Evolutionary conservation across 148 eudicot species (phyloP).

Genomic region (Dianthus caryophyllus): DNA sequence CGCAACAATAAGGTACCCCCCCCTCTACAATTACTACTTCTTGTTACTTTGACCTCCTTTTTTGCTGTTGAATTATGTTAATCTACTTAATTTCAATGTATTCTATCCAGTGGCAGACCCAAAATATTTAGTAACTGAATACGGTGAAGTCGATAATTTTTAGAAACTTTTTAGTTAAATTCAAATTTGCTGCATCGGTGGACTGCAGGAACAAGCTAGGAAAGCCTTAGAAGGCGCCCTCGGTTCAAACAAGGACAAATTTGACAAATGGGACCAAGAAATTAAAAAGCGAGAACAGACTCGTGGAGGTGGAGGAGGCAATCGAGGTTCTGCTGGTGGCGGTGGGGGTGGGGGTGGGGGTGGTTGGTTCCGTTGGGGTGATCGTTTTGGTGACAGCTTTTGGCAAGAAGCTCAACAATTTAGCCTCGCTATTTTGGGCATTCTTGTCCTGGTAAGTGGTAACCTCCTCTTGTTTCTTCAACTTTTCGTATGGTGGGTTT

Average conservation of each 20-base stretch:
- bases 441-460: slow-evolving; percentile 46
- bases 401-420: slow-evolving; percentile 88
- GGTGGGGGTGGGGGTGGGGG: slow-evolving; percentile 48
- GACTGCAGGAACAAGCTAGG: slow-evolving; percentile 65
- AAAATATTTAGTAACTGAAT: no score
- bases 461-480: not conserved
- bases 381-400: slow-evolving; percentile 69
- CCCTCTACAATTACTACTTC: not conserved
- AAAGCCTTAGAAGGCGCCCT: slow-evolving; percentile 94
- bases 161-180: no score
- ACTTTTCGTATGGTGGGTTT: no score
- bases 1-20: slow-evolving; percentile 57
- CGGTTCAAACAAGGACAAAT: slow-evolving; percentile 68
- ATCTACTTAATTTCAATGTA: no score
- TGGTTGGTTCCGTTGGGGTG: slow-evolving; percentile 75
- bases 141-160: no score
- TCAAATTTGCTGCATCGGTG: slow-evolving; percentile 10
- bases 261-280: slow-evolving; percentile 80
- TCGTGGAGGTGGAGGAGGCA: slow-evolving; percentile 54
- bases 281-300: slow-evolving; percentile 63
- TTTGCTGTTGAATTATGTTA: no score
- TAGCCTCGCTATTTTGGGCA: slow-evolving; percentile 54
- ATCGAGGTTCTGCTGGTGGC: no score
- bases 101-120: no score
- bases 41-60: not conserved